Base-by-base conservation (phyloP, 192 early-diverging fungal genomes). In the Umbelopsis vinacea region DNA sequence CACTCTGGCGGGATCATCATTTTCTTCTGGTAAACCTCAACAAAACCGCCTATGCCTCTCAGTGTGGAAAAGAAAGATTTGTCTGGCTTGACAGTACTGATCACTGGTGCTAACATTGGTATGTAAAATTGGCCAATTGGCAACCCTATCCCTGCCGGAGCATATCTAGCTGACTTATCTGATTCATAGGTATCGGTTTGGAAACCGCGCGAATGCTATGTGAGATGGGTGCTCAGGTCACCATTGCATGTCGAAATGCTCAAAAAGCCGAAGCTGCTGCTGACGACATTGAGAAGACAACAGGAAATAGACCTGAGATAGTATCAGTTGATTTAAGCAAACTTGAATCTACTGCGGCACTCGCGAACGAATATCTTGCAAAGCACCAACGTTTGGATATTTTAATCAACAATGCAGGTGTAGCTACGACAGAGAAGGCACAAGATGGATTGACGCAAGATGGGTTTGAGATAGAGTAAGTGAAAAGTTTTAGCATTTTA, bases 381-480 rank as follows among this genome's bases (percentile, higher is more conserved):
- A 54, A 66, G 46, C 68, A 77, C 29, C 40, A 52, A 33, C 72
- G 57, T 14, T 47, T 88, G 23, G 76, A 88, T 67, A 77, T 80
- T 29, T 68, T 88, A 29, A 75, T 86, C 57, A 81, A 83, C 76
- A 89, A 89, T 75, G 88, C 88, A 17, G 87, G 80, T 15, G 63
- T 73, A 17, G 6, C 17, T 15, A n/a, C 48, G 15, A 50, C 48
- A 6, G n/a, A 29, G 3, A 29, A 29, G 3, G 29, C 1, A 29
- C 29, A 29, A 29, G 29, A 29, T 3, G 29, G 8, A 12, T 11
- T 43, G 40, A 11, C 40, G 40, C 40, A 7, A 43, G 40, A 43
- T 43, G 46, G 69, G 15, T 33, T 50, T n/a, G 69, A 70, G 23
- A 52, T 68, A 10, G 22, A 15, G 46, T 70, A 50, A 48, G 69